Evolutionary conservation across 2,329 filamentous ascomycete species (phyloP).

Genomic region (Corynespora cassiicola): DNA sequence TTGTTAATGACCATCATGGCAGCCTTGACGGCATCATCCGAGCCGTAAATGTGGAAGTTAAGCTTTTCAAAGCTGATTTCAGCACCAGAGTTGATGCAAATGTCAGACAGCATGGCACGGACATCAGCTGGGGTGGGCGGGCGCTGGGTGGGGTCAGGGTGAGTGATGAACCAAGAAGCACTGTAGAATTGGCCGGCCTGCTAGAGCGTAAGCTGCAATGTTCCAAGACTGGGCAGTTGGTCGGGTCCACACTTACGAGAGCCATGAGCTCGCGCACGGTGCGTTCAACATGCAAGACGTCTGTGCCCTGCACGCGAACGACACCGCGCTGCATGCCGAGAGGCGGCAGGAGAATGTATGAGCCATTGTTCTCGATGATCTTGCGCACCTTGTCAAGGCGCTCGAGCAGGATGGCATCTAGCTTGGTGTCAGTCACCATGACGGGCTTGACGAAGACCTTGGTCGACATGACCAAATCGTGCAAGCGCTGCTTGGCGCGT

Average conservation of each 20-base stretch:
- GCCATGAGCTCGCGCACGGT: conserved; percentile 97
- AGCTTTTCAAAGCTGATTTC: conserved; percentile 95
- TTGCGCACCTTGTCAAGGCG: conserved; percentile 96
- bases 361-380: conserved; percentile 95
- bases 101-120: conserved; percentile 89
- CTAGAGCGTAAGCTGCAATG: conserved; percentile 28
- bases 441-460: conserved; percentile 87
- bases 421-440: conserved; percentile 86
- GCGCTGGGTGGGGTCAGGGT: conserved; percentile 71
- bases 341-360: conserved; percentile 89
- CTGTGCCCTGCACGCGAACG: conserved; percentile 89
- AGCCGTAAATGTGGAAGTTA: conserved; percentile 92
- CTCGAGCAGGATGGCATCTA: conserved; percentile 90
- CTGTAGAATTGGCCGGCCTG: conserved; percentile 97
- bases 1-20: conserved; percentile 95
- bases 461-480: conserved; percentile 80
- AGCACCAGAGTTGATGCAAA: conserved; percentile 94
- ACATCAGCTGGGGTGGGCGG: conserved; percentile 72
- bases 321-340: conserved; percentile 84
- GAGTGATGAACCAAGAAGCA: conserved; percentile 92
- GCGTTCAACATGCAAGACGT: conserved; percentile 92
- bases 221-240: no score
- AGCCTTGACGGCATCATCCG: conserved; percentile 93
- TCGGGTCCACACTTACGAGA: conserved; percentile 71
- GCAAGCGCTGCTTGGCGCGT: conserved; percentile 87